These are phyloP conservation scores for Tricholoma hemisulphureum DNA, from an alignment of 768 basidiomycete genomes.

Conservation along the genomic window DNA sequence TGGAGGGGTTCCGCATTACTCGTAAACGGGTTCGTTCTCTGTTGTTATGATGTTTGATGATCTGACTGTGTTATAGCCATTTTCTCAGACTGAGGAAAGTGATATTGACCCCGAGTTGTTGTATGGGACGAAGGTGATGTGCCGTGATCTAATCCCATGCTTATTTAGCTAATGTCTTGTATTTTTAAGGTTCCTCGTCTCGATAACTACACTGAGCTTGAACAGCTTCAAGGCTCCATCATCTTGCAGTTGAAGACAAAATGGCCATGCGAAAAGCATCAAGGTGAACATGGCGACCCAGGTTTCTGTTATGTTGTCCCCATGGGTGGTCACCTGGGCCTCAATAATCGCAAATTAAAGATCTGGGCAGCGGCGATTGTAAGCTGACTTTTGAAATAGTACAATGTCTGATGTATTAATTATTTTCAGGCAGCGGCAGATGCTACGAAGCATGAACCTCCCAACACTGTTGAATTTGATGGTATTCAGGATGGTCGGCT, in stretches of 20 bases:
- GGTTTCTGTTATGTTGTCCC: slow-evolving; percentile 11
- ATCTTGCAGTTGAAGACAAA: slow-evolving; percentile 15
- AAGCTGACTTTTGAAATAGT: background rate
- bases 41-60: background rate
- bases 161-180: background rate
- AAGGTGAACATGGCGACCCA: slow-evolving; percentile 13
- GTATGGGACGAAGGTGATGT: background rate
- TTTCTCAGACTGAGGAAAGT: background rate
- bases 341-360: slow-evolving; percentile 9
- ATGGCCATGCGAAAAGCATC: slow-evolving; percentile 15
- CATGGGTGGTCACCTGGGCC: slow-evolving; percentile 9
- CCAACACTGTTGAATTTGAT: slow-evolving; percentile 14
- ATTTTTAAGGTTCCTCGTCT: slow-evolving; percentile 8
- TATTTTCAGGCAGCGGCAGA: slow-evolving; percentile 15
- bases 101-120: background rate
- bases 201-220: slow-evolving; percentile 3
- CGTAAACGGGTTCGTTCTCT: background rate
- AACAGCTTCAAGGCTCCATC: slow-evolving; percentile 8
- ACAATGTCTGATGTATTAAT: background rate
- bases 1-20: background rate
- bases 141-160: background rate
- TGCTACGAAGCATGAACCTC: slow-evolving; percentile 14
- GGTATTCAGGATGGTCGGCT: slow-evolving; percentile 2
- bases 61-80: background rate
- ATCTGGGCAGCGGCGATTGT: slow-evolving; percentile 14